These are phyloP conservation scores for Fusarium devonianum DNA, from an alignment of 2,329 filamentous ascomycete genomes.

Conservation along the genomic window DNA sequence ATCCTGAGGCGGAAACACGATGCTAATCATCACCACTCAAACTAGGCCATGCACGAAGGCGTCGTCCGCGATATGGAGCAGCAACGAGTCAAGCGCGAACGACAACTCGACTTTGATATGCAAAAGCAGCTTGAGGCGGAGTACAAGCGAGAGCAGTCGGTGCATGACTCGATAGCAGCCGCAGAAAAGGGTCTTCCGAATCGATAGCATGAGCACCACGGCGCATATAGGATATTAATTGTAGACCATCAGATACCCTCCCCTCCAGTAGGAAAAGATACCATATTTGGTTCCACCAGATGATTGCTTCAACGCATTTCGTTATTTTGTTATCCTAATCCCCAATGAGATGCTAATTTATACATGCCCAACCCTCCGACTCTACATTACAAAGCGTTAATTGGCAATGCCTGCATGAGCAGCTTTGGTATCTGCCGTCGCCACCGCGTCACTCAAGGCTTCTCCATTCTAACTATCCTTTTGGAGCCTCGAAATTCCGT, in stretches of 20 bases:
- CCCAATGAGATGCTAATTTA: slow-evolving; percentile 27
- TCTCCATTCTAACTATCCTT: slow-evolving; percentile 16
- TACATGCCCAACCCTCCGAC: slow-evolving; percentile 23
- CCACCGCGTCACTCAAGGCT: slow-evolving; percentile 2
- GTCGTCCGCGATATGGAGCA: slow-evolving; percentile 95
- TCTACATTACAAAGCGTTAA: slow-evolving; percentile 38
- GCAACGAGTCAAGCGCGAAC: slow-evolving; percentile 86
- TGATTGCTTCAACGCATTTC: slow-evolving; percentile 34
- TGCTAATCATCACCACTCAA: slow-evolving; percentile 12
- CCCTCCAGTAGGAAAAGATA: slow-evolving; percentile 21
- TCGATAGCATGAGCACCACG: slow-evolving; percentile 30
- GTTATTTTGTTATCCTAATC: slow-evolving; percentile 35
- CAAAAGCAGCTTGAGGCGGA: slow-evolving; percentile 85
- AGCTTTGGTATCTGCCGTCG: slow-evolving; percentile 12
- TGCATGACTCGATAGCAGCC: slow-evolving; percentile 56
- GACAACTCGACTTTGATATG: slow-evolving; percentile 93
- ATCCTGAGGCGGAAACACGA: background rate
- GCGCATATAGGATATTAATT: background rate
- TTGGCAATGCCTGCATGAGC: slow-evolving; percentile 7
- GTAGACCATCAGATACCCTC: slow-evolving; percentile 24
- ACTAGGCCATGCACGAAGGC: slow-evolving; percentile 91
- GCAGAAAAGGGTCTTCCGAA: slow-evolving; percentile 34
- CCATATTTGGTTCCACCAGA: slow-evolving; percentile 7
- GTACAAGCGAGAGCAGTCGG: slow-evolving; percentile 87
- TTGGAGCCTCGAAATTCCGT: slow-evolving; percentile 19